phyloP scores from a whole-genome alignment of 2,329 filamentous ascomycete genomes.

The Calonectria hawksworthii region DNA sequence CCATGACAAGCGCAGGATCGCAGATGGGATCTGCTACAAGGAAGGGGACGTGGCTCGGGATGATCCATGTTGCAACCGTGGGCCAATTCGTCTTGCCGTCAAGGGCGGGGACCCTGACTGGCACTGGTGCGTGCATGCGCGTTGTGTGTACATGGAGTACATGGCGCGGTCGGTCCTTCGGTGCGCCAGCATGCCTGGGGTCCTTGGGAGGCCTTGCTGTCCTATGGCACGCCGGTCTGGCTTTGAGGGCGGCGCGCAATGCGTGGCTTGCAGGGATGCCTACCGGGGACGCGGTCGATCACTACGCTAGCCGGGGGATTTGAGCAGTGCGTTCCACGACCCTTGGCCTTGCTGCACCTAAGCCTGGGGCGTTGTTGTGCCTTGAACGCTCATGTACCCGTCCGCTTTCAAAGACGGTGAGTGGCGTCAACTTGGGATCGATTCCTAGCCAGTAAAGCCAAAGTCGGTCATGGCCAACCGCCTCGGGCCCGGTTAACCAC shows the following conservation, averaged over 20 bases:
- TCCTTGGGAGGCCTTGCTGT: background rate
- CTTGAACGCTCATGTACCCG: slow-evolving; percentile 6
- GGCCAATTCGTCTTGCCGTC: slow-evolving; percentile 3
- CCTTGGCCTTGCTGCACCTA: slow-evolving; percentile 1
- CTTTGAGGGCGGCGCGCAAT: slow-evolving; percentile 3
- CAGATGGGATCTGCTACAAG: slow-evolving; percentile 33
- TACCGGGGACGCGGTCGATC: slow-evolving; percentile 43
- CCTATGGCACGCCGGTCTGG: background rate
- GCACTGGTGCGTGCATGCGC: background rate
- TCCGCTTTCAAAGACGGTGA: background rate
- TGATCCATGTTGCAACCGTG: slow-evolving; percentile 20
- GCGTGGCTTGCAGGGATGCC: slow-evolving; percentile 36
- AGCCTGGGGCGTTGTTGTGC: background rate
- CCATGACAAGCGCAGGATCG: slow-evolving; percentile 28
- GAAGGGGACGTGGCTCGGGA: slow-evolving; percentile 15
- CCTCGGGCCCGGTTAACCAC: background rate
- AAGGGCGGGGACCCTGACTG: slow-evolving; percentile 10
- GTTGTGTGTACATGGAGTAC: background rate
- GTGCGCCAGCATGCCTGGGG: background rate
- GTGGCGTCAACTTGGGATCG: slow-evolving; percentile 11
- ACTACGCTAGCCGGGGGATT: slow-evolving; percentile 35
- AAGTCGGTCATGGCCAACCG: background rate
- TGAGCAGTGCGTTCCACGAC: background rate
- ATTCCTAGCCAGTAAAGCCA: slow-evolving; percentile 6
- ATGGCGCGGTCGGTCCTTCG: slow-evolving; percentile 1